Conservation (phyloP, 257 asterid species). For the Cruciata laevipes region DNA sequence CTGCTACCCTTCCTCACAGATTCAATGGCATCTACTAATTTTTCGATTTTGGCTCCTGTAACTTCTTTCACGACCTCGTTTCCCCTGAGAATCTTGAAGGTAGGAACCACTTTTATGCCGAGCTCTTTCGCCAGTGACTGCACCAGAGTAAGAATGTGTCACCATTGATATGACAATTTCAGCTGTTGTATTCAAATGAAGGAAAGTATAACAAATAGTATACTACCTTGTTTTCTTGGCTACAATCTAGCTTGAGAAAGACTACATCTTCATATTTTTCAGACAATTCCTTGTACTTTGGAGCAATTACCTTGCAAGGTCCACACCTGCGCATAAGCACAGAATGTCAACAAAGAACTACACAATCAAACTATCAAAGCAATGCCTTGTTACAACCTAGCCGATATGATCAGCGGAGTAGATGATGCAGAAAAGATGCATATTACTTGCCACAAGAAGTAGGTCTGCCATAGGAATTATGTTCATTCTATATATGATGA, state of each 20-base stretch:
- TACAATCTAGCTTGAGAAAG: conserved; percentile 94
- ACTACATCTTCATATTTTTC: conserved; percentile 54
- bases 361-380: neutral
- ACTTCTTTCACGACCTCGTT: conserved; percentile 68
- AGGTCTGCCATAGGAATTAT: too few species aligned
- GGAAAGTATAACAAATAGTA: conserved; percentile 4
- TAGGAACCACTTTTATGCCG: conserved; percentile 87
- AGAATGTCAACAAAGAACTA: neutral
- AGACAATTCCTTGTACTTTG: conserved; percentile 57
- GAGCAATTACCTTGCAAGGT: conserved; percentile 88
- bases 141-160: conserved; percentile 8
- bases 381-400: neutral
- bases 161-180: neutral
- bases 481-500: neutral
- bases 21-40: conserved; percentile 60
- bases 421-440: neutral
- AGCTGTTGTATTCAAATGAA: neutral
- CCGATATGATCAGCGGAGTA: neutral
- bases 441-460: neutral
- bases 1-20: conserved; percentile 33
- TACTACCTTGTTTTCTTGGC: conserved; percentile 78
- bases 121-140: conserved; percentile 86
- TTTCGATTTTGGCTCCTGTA: conserved; percentile 74
- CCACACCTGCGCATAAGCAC: conserved; percentile 70
- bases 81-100: conserved; percentile 75